These are phyloP conservation scores for Calocybe gangraenosa DNA, from an alignment of 768 basidiomycete genomes.

Conservation along the genomic window DNA sequence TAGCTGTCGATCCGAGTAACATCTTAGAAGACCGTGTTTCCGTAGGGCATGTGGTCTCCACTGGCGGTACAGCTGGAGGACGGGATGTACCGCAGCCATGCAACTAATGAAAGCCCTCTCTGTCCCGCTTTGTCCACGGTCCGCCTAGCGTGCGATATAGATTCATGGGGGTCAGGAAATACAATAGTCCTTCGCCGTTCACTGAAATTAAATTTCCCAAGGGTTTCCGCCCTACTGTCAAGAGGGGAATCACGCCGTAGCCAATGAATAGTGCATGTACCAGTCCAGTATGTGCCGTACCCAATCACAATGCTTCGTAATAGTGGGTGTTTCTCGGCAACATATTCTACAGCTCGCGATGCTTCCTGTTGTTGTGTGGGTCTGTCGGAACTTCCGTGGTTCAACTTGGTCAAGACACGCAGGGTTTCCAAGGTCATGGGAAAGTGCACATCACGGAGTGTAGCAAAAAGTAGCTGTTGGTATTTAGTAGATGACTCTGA, in stretches of 20 bases:
- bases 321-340: constrained; percentile 17
- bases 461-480: constrained; percentile 17
- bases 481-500: neutral
- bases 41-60: neutral
- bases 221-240: constrained; percentile 14
- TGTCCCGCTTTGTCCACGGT: neutral
- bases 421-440: constrained; percentile 17
- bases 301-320: constrained; percentile 21
- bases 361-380: constrained; percentile 21
- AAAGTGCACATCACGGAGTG: constrained; percentile 16
- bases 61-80: too few relatives aligned
- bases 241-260: constrained; percentile 14
- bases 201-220: constrained; percentile 25
- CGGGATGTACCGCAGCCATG: constrained; percentile 6
- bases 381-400: constrained; percentile 17
- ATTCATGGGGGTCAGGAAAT: constrained; percentile 12
- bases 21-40: neutral
- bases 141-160: neutral
- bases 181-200: constrained; percentile 26
- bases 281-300: constrained; percentile 29
- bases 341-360: constrained; percentile 18
- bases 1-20: neutral
- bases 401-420: constrained; percentile 21
- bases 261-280: constrained; percentile 25
- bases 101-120: neutral